Conservation (phyloP, 495 filamentous ascomycete species). For the Penicillium chermesinum region DNA sequence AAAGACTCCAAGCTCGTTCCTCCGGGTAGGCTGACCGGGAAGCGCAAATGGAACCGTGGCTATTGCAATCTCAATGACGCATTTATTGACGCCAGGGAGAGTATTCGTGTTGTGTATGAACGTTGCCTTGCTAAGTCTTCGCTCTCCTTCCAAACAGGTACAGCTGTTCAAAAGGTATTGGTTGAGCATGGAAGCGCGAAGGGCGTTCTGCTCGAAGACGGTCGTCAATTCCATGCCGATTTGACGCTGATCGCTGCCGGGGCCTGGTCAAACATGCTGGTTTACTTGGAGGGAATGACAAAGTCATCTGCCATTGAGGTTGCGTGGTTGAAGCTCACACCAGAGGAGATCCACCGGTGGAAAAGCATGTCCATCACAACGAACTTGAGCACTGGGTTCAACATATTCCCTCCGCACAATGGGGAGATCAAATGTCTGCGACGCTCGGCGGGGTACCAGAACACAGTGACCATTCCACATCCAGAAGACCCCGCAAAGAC, state of each 20-base stretch:
- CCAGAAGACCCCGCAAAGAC: background rate
- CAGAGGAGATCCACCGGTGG: background rate
- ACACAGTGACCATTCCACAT: background rate
- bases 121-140: background rate
- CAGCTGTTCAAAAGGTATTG: no score
- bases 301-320: background rate
- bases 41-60: background rate
- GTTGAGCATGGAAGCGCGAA: background rate
- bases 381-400: background rate
- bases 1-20: background rate
- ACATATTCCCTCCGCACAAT: background rate
- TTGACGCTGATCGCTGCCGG: background rate
- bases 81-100: background rate
- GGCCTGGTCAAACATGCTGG: background rate
- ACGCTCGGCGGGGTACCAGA: background rate
- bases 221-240: background rate
- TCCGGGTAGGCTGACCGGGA: background rate
- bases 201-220: background rate
- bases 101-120: background rate
- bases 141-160: background rate
- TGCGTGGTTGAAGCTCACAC: background rate
- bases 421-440: background rate
- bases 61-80: background rate
- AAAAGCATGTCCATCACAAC: background rate
- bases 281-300: background rate